Evolutionary conservation across 2,329 filamentous ascomycete genomes (phyloP).

Genomic region (Phialophora chinensis): DNA sequence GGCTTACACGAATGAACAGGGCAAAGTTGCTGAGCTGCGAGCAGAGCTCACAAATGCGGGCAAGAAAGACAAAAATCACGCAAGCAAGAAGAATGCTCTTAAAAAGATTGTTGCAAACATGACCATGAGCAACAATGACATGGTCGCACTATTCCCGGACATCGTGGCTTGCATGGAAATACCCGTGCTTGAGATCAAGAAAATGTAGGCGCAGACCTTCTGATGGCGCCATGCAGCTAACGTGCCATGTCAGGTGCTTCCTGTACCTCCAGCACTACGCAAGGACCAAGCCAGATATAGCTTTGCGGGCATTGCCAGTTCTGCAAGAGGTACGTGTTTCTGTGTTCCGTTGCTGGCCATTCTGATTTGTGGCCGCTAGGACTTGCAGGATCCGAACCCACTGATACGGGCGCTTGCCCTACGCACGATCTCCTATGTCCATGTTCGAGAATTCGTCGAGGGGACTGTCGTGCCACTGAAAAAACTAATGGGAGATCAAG

Average conservation of each 20-base stretch:
- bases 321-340: conserved; percentile 70
- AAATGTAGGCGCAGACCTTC: conserved; percentile 71
- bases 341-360: background rate
- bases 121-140: conserved; percentile 99
- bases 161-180: conserved; percentile 96
- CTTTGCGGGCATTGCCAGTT: conserved; percentile 88
- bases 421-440: conserved; percentile 95
- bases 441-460: conserved; percentile 94
- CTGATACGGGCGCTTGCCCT: conserved; percentile 89
- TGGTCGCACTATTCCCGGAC: conserved; percentile 95
- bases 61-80: conserved; percentile 98
- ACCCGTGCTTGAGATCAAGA: conserved; percentile 95
- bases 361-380: conserved; percentile 57
- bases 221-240: background rate
- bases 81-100: conserved; percentile 93
- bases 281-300: conserved; percentile 89
- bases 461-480: conserved; percentile 85
- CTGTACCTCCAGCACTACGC: conserved; percentile 97
- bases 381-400: conserved; percentile 92
- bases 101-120: conserved; percentile 99
- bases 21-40: conserved; percentile 97
- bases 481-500: conserved; percentile 78
- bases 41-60: conserved; percentile 90
- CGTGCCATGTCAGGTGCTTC: conserved; percentile 74
- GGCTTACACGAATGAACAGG: conserved; percentile 64